Conservation (phyloP, 371 early-diverging fungal species). For the Capillidium heterosporum region DNA sequence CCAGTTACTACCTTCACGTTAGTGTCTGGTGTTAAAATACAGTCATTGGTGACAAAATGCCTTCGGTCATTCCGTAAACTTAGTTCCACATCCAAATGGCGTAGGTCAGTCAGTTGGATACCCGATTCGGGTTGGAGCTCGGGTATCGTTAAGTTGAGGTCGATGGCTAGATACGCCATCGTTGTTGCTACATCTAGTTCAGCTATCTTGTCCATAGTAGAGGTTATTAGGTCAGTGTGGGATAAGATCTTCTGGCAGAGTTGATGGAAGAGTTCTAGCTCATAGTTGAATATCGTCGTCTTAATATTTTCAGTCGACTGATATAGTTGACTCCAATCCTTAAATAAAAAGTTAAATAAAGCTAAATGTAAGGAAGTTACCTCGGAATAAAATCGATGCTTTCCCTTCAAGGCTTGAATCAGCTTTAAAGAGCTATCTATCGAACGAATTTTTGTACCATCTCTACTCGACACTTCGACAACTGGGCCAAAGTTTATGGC, state of each 20-base stretch:
- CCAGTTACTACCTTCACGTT: slow-evolving; percentile 13
- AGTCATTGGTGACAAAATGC: slow-evolving; percentile 59
- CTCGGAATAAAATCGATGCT: slow-evolving; percentile 14
- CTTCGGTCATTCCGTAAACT: slow-evolving; percentile 33
- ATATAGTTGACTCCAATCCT: background rate
- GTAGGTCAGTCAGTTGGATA: slow-evolving; percentile 32
- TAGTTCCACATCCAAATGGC: slow-evolving; percentile 81
- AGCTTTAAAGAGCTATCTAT: slow-evolving; percentile 11
- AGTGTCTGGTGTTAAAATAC: slow-evolving; percentile 8
- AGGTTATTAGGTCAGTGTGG: slow-evolving; percentile 23
- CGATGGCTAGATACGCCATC: slow-evolving; percentile 16
- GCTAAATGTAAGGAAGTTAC: background rate
- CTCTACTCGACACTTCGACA: slow-evolving; percentile 24
- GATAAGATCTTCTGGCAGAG: slow-evolving; percentile 15
- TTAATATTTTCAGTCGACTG: background rate
- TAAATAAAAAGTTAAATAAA: too few species aligned
- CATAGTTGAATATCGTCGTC: background rate
- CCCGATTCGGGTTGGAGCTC: background rate
- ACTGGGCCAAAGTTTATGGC: slow-evolving; percentile 22
- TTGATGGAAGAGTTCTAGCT: background rate
- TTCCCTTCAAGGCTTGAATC: slow-evolving; percentile 16
- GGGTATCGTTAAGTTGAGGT: background rate
- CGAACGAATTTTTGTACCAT: slow-evolving; percentile 8
- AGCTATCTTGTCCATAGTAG: slow-evolving; percentile 32
- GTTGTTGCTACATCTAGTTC: slow-evolving; percentile 47